Conservation (phyloP, 2,329 filamentous ascomycete species). For the Aspergillus proliferans region DNA sequence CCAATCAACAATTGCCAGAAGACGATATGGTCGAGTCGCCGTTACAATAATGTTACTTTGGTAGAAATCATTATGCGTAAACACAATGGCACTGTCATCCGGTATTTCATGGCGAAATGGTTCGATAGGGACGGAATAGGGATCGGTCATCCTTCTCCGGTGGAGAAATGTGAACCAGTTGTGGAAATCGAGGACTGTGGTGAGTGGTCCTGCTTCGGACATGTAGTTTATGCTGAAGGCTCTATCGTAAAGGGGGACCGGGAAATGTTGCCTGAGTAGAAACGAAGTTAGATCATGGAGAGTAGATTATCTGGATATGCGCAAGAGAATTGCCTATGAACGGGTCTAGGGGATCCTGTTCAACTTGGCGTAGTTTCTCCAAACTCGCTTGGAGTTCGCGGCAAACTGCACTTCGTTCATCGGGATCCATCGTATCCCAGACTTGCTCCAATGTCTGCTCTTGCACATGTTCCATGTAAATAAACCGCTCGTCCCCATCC, state of each 20-base stretch:
- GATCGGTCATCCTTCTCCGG: constrained; percentile 18
- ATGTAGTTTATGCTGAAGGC: constrained; percentile 13
- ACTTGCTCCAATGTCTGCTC: constrained; percentile 21
- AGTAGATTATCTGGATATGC: neutral
- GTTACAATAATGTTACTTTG: constrained; percentile 28
- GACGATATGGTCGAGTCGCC: constrained; percentile 9
- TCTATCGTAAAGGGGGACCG: constrained; percentile 17
- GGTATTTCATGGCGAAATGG: constrained; percentile 24
- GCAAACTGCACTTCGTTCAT: constrained; percentile 11
- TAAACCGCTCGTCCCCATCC: constrained; percentile 18
- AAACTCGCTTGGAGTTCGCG: constrained; percentile 13
- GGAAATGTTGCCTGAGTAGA: constrained; percentile 4
- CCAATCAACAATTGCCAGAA: constrained; percentile 26
- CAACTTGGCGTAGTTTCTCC: constrained; percentile 16
- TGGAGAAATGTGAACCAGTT: constrained; percentile 25
- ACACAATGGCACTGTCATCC: constrained; percentile 25
- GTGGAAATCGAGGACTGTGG: constrained; percentile 24
- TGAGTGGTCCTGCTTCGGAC: constrained; percentile 22
- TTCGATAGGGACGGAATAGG: constrained; percentile 19
- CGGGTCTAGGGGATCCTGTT: constrained; percentile 18
- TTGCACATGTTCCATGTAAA: constrained; percentile 30
- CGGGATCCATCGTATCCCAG: constrained; percentile 17
- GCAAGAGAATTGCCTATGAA: constrained; percentile 20
- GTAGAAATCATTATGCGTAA: constrained; percentile 32
- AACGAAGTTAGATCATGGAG: too few species aligned